Percentiles rank a stretch among this genome's conserved stretches.
phyloP scores from a whole-genome alignment of 2,329 filamentous ascomycete genomes.

The Paraconiothyrium sp. region DNA sequence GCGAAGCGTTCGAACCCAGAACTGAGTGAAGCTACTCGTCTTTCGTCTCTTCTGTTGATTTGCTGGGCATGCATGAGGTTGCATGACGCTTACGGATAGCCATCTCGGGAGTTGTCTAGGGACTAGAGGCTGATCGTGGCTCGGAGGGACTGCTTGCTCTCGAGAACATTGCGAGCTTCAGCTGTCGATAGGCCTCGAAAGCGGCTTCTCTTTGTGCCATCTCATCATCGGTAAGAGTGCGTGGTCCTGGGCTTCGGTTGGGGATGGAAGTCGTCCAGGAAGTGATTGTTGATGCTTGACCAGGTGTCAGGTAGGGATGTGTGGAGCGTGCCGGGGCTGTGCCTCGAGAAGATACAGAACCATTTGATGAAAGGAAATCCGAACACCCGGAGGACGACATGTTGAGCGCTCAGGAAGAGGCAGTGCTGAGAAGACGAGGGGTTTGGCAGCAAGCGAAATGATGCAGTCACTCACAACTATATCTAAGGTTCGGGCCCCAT shows the following conservation, averaged over 20 bases:
- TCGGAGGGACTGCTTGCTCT: conserved; percentile 40
- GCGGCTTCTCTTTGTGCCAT: conserved; percentile 36
- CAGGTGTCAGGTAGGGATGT: conserved; percentile 40
- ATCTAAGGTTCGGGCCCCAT: not conserved
- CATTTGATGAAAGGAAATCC: conserved; percentile 28
- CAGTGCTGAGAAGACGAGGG: conserved; percentile 1
- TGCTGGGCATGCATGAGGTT: not conserved
- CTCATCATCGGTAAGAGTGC: conserved; percentile 25
- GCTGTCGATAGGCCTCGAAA: conserved; percentile 46
- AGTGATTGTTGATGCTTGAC: conserved; percentile 41
- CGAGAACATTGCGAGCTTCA: conserved; percentile 44
- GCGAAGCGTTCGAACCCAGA: too few relatives aligned
- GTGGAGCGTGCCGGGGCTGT: conserved; percentile 26
- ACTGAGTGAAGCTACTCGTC: too few relatives aligned
- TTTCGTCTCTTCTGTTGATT: too few relatives aligned
- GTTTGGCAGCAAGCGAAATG: not conserved
- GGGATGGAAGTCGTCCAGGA: conserved; percentile 44
- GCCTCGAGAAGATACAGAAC: conserved; percentile 30
- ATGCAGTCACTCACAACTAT: conserved; percentile 2
- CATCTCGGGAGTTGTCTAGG: not conserved
- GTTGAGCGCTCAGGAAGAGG: not conserved
- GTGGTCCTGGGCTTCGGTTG: conserved; percentile 25
- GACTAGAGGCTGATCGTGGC: conserved; percentile 1
- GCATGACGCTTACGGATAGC: not conserved
- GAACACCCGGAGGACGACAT: conserved; percentile 27